These are phyloP conservation scores for Helianthus annuus DNA, from an alignment of 129 eudicot species.

Conservation along the genomic window HanXRQr2.0-SUNRISE NC_035440.2:80649931-80650430, in stretches of 20 bases:
- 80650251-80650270: conserved; percentile 54
- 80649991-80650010: background rate
- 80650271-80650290: conserved; percentile 42
- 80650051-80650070: background rate
- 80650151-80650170: conserved; percentile 4
- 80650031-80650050: background rate
- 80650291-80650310: conserved; percentile 56
- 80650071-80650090: background rate
- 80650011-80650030: background rate
- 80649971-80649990: background rate
- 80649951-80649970: background rate
- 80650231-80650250: conserved; percentile 52
- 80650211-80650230: conserved; percentile 57
- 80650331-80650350: background rate
- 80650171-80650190: conserved; percentile 8
- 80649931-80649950: background rate
- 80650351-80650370: conserved; percentile 5
- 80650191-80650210: conserved; percentile 52
- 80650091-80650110: background rate
- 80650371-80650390: conserved; percentile 10
- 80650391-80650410: conserved; percentile 66
- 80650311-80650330: conserved; percentile 49
- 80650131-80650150: conserved; percentile 6
- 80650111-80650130: background rate
- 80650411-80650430: conserved; percentile 61